A percentile compares a stretch with the other conserved stretches of the same genome.
Conservation (phyloP, 2,329 filamentous ascomycete genomes). For the Aureobasidium mangrovei region DNA sequence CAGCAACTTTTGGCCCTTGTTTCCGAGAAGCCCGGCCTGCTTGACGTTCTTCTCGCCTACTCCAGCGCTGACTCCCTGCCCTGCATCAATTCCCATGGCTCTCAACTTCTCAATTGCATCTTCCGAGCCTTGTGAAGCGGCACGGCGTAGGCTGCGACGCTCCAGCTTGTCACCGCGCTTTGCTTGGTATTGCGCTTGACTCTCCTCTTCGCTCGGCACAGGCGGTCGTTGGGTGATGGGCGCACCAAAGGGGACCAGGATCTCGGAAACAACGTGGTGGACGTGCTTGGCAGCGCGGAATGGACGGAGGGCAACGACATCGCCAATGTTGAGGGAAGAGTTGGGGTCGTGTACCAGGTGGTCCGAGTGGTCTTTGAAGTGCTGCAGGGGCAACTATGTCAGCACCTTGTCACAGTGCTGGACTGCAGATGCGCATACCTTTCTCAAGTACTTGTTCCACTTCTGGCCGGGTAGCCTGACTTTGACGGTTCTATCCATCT, state of each 20-base stretch:
- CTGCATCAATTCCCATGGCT: conserved; percentile 23
- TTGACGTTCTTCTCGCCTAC: conserved; percentile 22
- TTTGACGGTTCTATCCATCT: conserved; percentile 72
- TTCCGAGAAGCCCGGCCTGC: conserved; percentile 20
- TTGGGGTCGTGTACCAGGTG: conserved; percentile 72
- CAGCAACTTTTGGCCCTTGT: conserved; percentile 26
- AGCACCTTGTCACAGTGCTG: background rate
- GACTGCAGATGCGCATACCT: conserved; percentile 43
- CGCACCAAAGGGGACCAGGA: conserved; percentile 61
- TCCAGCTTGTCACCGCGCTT: conserved; percentile 51
- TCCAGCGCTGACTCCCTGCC: conserved; percentile 22
- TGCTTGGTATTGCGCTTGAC: conserved; percentile 45
- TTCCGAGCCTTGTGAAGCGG: conserved; percentile 24
- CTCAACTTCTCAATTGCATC: conserved; percentile 23
- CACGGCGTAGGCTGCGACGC: conserved; percentile 22
- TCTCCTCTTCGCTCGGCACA: conserved; percentile 56
- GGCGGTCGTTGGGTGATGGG: conserved; percentile 56
- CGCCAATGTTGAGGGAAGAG: conserved; percentile 62
- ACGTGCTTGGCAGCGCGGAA: conserved; percentile 61
- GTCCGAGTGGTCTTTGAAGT: conserved; percentile 55
- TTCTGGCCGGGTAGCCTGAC: conserved; percentile 61
- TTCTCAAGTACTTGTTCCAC: conserved; percentile 65
- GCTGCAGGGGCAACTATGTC: conserved; percentile 32
- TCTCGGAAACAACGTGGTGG: conserved; percentile 64
- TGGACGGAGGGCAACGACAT: conserved; percentile 64